Conservation (phyloP, 2,329 filamentous ascomycete genomes). For the Zalaria sp. region DNA sequence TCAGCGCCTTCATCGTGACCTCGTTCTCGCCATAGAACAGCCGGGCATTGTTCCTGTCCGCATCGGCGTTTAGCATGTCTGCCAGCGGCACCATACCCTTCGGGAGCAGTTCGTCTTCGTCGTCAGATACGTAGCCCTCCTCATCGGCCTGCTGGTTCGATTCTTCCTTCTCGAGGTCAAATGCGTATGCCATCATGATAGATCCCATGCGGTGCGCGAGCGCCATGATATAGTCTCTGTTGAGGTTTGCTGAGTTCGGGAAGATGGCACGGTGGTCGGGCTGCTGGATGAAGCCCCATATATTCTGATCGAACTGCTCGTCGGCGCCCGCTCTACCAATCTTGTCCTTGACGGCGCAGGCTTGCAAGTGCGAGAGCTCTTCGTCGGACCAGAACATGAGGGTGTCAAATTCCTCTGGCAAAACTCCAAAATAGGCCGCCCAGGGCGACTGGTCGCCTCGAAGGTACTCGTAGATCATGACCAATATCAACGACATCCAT, state of each 20-base stretch:
- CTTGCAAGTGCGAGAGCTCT: slow-evolving; percentile 61
- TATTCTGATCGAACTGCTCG: slow-evolving; percentile 45
- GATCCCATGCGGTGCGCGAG: slow-evolving; percentile 71
- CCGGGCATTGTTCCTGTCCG: slow-evolving; percentile 62
- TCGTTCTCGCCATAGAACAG: slow-evolving; percentile 44
- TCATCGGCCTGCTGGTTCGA: slow-evolving; percentile 42
- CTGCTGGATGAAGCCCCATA: slow-evolving; percentile 40
- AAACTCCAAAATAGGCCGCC: slow-evolving; percentile 63
- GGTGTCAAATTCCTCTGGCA: slow-evolving; percentile 62
- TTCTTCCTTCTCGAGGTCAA: slow-evolving; percentile 51
- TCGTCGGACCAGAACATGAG: slow-evolving; percentile 74
- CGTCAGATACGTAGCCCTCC: slow-evolving; percentile 33
- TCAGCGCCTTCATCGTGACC: slow-evolving; percentile 59
- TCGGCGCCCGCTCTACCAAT: slow-evolving; percentile 64
- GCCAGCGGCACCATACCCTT: slow-evolving; percentile 89
- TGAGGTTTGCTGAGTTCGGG: slow-evolving; percentile 17
- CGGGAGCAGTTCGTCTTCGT: slow-evolving; percentile 33
- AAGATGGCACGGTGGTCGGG: slow-evolving; percentile 36
- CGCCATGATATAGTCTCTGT: slow-evolving; percentile 34
- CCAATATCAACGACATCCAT: slow-evolving; percentile 51
- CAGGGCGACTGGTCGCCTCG: slow-evolving; percentile 48
- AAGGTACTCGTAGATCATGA: slow-evolving; percentile 65
- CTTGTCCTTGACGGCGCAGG: slow-evolving; percentile 60
- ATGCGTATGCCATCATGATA: slow-evolving; percentile 85
- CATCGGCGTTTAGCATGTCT: slow-evolving; percentile 80